Base-by-base conservation (phyloP, 2,329 filamentous ascomycete species). In the Fusarium multiceps region DNA sequence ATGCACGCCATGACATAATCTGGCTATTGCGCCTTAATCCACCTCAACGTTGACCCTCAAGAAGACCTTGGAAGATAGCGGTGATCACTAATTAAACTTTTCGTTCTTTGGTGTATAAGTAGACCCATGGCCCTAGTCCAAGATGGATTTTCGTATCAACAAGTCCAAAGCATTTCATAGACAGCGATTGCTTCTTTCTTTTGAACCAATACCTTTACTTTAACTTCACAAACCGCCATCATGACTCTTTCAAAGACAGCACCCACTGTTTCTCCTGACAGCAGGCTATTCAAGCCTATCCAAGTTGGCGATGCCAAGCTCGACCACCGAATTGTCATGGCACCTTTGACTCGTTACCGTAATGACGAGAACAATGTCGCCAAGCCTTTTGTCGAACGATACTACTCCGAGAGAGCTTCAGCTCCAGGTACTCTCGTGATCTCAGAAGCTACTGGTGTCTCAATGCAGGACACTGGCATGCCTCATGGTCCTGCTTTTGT, bases 261-360 rank as follows among this genome's bases (percentile, higher is more conserved):
- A 21, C n/a, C 42, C 9, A 16, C 51, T 18, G 63, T 64, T 4
- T 34, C 54, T 3, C 27, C 66, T 13, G 41, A 68, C 3, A 71
- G 76, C 27, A 74, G 34, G 42, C 66, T 73, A 2, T 72, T 73
- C 48, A 75, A 79, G 57, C 72, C 57, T 11, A 51, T 75, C 7
- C 59, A 72, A 48, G 47, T 75, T 20, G 74, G 74, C 46, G 51
- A 67, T 51, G 20, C 49, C 18, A 60, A 62, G 11, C 62, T 75
- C 3, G 32, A 73, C 6, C 70, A 75, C 25, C 74, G 74, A 16
- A 68, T 76, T 18, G 74, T 71, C 21, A 65, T 77, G 51, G 68
- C 74, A 16, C 67, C 74, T 1, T 54, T 75, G 48, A 89, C 87
- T n/a, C 83, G 86, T 20, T 83, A 82, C 74, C 85, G 86, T 54